These are phyloP conservation scores for Cercospora zeina DNA, from an alignment of 2,329 filamentous ascomycete species.

Conservation along the genomic window DNA sequence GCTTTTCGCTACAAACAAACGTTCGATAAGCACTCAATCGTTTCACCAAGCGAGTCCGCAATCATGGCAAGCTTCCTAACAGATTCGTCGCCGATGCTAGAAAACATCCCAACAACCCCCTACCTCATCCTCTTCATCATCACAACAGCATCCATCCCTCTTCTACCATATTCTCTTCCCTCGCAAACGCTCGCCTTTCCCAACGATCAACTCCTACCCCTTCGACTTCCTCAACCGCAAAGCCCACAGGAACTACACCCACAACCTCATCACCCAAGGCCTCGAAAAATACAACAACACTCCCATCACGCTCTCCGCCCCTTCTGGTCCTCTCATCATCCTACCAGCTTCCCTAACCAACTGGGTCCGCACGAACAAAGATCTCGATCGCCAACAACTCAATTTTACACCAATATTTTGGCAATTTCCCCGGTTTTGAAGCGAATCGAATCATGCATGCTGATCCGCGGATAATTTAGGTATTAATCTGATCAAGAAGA, in stretches of 20 bases:
- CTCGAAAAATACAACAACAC: not conserved
- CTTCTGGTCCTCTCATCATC: slow-evolving; percentile 13
- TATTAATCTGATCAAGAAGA: slow-evolving; percentile 23
- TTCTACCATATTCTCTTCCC: not conserved
- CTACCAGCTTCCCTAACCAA: slow-evolving; percentile 8
- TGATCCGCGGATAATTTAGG: slow-evolving; percentile 20
- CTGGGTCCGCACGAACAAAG: slow-evolving; percentile 26
- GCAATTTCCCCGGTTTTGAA: slow-evolving; percentile 26
- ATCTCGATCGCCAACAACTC: slow-evolving; percentile 25
- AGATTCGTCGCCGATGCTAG: not conserved
- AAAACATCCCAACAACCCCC: not conserved
- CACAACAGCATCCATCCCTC: not conserved
- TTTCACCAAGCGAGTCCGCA: not conserved
- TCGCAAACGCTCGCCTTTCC: not conserved
- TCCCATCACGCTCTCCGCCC: slow-evolving; percentile 11
- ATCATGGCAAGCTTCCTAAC: not conserved
- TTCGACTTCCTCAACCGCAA: slow-evolving; percentile 4
- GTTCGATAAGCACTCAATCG: not conserved
- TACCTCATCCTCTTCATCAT: not conserved
- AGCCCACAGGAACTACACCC: not conserved
- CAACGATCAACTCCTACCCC: not conserved
- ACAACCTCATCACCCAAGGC: slow-evolving; percentile 2
- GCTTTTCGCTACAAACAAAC: not conserved
- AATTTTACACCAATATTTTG: slow-evolving; percentile 26
- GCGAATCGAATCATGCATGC: slow-evolving; percentile 13